Evolutionary conservation across 192 early-diverging fungal species (phyloP), one percentile per base, ranked within the genome.

Genomic region (Coemansia sp.): DNA sequence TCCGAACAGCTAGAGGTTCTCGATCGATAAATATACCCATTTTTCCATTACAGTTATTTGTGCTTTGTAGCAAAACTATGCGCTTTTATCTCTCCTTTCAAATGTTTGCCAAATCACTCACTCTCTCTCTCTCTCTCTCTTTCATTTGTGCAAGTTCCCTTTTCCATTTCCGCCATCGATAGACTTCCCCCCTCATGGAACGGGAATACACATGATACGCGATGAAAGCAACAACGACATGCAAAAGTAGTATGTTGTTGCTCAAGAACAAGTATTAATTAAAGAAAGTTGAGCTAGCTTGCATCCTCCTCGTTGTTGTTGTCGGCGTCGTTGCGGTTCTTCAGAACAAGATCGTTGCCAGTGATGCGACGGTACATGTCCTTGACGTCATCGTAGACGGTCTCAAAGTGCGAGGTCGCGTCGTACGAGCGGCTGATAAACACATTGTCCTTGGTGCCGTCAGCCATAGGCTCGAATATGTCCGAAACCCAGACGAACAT

Each of bases 331-430:
- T 57, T 57, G 56, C 88, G 85, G 74, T 91, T 87, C 88, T 91
- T 86, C 58, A 93, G 69, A n/a, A 87, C 87, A 52, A 93, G 79
- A 17, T 89, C 86, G 38, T 88, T 83, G 58, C 90, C 91, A 5
- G 90, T 90, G 57, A 91, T 74, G 48, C 91, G 90, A 63, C 84
- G 83, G 84, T 97, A 99, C 55, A 99, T 83, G 72, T 89, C 85
- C 85, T 94, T 93, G 54, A 99, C 95, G 72, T 99, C 98, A 54
- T 93, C 90, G 74, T 93, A 95, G 33, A 96, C 91, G 53, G 98
- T 95, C 83, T 95, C 98, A 89, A 98, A 99, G 87, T 99, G 96
- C 43, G 92, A 95, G 25, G 96, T 95, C 36, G 98, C 94, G 84
- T 99, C 98, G 79, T 97, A 99, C 22, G 93, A 95, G 67, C 91